Evolutionary conservation across 2,329 filamentous ascomycete species (phyloP), one percentile per base, ranked within the genome.

Genomic region (Hawksworthiomyces lignivorus): DNA sequence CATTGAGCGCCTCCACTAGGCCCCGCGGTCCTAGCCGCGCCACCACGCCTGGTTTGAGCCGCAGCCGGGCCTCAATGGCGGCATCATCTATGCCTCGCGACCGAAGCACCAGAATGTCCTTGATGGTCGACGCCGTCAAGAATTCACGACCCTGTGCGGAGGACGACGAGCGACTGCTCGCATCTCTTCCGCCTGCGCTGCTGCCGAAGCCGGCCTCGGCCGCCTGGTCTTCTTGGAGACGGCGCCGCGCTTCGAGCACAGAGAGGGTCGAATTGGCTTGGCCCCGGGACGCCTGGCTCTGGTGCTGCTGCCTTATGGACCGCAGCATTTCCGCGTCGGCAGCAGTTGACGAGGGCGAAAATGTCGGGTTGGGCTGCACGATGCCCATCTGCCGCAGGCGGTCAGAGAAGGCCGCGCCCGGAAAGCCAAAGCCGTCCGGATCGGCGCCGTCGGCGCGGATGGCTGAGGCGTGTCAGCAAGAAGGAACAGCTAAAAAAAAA

Each of bases 311-410:
- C 36, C 33, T 36, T 9, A 46, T 46, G 22, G 11, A 52, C 39
- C 35, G 44, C 34, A 26, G 48, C 36, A 40, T 44, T 52, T 54
- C 45, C 30, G 46, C 26, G 41, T 49, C 24, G 36, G 28, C 44
- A 7, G 63, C 70, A 3, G 61, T 72, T 7, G 72, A 76, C 2
- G 71, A 73, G 19, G 68, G 62, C 6, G 72, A 76, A 35, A 64
- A 69, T 5, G 69, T 74, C 22, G 73, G 72, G 48, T 70, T 72
- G 5, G 74, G 72, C 35, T 72, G 64, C 8, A 65, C 73, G 22
- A 75, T 61, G 52, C 73, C 74, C 67, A 78, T 75, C 47, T 72
- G 59, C 20, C 64, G 64, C 5, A 78, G 64, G 14, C 74, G 72
- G 36, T 60, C 59, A 8, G 72, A 68, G 56, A 74, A 77, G 47